Evolutionary conservation across 345 rosid genomes (phyloP).

Genomic region (Citrus reticulata): DNA sequence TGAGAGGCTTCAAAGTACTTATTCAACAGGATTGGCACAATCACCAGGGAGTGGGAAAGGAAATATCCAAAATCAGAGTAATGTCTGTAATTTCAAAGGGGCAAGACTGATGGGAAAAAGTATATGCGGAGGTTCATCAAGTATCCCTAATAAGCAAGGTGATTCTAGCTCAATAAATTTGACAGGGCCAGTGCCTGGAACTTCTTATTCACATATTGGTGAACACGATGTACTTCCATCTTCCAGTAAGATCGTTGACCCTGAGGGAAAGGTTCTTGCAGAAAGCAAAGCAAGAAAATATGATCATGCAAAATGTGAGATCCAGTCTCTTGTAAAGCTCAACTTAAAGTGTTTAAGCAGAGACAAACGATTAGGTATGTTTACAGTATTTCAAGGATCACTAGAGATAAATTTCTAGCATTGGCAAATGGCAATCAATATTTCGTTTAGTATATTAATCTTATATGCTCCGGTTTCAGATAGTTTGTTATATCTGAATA

Average conservation of each 20-base stretch:
- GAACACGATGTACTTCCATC: background rate
- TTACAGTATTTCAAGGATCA: background rate
- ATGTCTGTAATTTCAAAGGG: background rate
- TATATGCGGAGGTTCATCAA: background rate
- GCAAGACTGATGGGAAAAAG: background rate
- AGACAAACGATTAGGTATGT: slow-evolving; percentile 42
- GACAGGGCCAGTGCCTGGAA: slow-evolving; percentile 1
- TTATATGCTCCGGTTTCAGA: background rate
- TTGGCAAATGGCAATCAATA: background rate
- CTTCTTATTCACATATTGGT: slow-evolving; percentile 12
- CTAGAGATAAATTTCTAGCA: background rate
- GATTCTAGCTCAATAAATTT: slow-evolving; percentile 4
- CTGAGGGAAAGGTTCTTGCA: background rate
- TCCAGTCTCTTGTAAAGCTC: slow-evolving; percentile 54
- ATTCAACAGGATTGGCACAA: slow-evolving; percentile 9
- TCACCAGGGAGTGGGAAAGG: background rate
- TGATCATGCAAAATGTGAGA: slow-evolving; percentile 41
- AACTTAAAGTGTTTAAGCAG: slow-evolving; percentile 50
- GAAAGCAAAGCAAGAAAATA: slow-evolving; percentile 13
- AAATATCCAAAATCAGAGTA: slow-evolving; percentile 8
- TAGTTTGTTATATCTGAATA: background rate
- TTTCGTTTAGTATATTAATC: background rate
- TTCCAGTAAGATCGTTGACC: slow-evolving; percentile 2
- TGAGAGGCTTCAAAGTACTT: background rate
- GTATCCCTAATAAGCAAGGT: slow-evolving; percentile 1